These are phyloP conservation scores for Xerocomellus amylosporus DNA, from an alignment of 768 basidiomycete species.

Conservation along the genomic window DNA sequence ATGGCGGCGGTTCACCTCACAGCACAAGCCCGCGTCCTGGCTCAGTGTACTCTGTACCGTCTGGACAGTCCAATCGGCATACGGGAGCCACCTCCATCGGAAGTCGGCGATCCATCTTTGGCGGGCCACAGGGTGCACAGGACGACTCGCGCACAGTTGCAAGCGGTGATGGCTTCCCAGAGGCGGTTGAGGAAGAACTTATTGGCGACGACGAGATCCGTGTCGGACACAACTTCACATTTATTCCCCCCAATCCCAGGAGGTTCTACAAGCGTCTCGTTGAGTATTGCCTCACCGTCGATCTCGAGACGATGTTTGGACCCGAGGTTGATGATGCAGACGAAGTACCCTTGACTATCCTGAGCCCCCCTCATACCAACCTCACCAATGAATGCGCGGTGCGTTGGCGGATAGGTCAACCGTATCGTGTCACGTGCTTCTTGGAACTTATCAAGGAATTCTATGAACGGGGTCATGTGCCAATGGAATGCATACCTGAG, in stretches of 20 bases:
- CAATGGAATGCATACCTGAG: constrained; percentile 92
- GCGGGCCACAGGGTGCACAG: constrained; percentile 21
- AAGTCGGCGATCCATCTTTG: constrained; percentile 62
- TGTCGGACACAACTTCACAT: constrained; percentile 79
- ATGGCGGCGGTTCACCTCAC: constrained; percentile 27
- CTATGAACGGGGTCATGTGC: constrained; percentile 87
- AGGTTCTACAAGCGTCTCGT: constrained; percentile 83
- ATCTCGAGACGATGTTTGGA: constrained; percentile 86
- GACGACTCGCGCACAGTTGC: background rate
- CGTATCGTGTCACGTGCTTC: constrained; percentile 77
- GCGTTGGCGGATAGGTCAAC: constrained; percentile 84
- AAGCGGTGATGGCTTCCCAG: constrained; percentile 29
- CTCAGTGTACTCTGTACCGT: constrained; percentile 51
- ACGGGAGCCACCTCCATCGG: constrained; percentile 60
- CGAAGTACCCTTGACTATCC: constrained; percentile 90
- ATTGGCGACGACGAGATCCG: constrained; percentile 68
- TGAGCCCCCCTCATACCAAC: constrained; percentile 75
- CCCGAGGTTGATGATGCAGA: constrained; percentile 92
- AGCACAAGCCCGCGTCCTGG: constrained; percentile 46
- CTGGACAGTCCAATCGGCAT: constrained; percentile 43
- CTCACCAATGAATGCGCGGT: constrained; percentile 85
- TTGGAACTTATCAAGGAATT: constrained; percentile 82
- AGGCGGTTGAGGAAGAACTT: constrained; percentile 38
- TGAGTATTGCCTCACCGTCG: constrained; percentile 75
- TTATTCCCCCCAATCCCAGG: constrained; percentile 85